These are phyloP conservation scores for Hypoxylon sp. DNA, from an alignment of 2,329 filamentous ascomycete genomes.

Conservation along the genomic window DNA sequence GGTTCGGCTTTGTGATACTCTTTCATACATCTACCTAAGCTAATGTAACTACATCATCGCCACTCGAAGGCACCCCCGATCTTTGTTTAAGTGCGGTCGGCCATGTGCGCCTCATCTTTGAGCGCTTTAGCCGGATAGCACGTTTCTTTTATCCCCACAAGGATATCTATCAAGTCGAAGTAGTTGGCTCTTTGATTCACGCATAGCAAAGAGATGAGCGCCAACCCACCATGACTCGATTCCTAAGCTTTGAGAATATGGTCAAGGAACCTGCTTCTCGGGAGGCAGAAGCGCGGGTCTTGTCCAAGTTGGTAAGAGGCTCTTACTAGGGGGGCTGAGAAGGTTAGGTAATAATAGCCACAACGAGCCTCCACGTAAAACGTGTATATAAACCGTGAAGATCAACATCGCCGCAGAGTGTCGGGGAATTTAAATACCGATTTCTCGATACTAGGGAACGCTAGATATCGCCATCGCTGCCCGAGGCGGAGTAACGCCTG, in stretches of 20 bases:
- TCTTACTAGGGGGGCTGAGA: not conserved
- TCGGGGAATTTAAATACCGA: not conserved
- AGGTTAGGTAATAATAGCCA: not conserved
- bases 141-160: not conserved
- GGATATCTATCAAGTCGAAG: not conserved
- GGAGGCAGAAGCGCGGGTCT: not conserved
- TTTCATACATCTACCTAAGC: conserved; percentile 15
- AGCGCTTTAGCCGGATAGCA: not conserved
- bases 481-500: conserved; percentile 22
- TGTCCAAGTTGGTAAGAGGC: not conserved
- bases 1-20: conserved; percentile 6
- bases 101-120: conserved; percentile 14
- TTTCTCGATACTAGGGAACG: conserved; percentile 3
- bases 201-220: not conserved
- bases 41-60: conserved; percentile 1
- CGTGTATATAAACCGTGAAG: not conserved
- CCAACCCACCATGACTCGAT: not conserved
- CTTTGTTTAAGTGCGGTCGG: conserved; percentile 9
- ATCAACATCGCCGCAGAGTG: not conserved
- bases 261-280: not conserved
- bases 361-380: not conserved
- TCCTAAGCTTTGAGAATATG: not conserved
- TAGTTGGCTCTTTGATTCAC: conserved; percentile 11
- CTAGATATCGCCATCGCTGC: conserved; percentile 22
- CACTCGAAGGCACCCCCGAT: not conserved